These are phyloP conservation scores for Pichia ethanolica DNA, from an alignment of 805 yeast genomes.

Conservation along the genomic window DNA sequence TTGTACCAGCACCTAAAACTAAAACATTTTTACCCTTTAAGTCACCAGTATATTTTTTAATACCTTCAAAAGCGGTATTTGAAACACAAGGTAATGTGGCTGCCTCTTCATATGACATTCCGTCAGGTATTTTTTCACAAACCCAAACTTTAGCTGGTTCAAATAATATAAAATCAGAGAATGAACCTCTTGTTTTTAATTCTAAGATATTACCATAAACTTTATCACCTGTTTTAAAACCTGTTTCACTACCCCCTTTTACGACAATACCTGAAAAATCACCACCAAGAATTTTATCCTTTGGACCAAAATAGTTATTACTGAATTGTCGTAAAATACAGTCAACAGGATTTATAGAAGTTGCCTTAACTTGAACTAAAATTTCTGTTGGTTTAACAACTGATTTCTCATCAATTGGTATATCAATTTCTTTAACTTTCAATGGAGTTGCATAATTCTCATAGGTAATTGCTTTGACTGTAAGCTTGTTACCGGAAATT, in stretches of 20 bases:
- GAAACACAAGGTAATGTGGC: conserved; percentile 59
- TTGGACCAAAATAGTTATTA: conserved; percentile 7
- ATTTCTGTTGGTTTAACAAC: conserved; percentile 12
- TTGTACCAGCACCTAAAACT: conserved; percentile 67
- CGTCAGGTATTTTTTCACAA: conserved; percentile 38
- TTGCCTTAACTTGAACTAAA: conserved; percentile 14
- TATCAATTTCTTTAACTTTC: conserved; percentile 5
- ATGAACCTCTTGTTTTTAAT: conserved; percentile 29
- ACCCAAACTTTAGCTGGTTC: conserved; percentile 23
- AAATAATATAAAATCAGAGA: conserved; percentile 36
- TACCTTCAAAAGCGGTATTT: conserved; percentile 46
- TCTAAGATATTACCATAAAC: conserved; percentile 13
- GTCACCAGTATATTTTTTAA: conserved; percentile 8
- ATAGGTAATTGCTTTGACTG: conserved; percentile 13
- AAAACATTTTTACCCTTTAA: conserved; percentile 39
- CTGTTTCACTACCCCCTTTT: conserved; percentile 14
- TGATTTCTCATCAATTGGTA: conserved; percentile 1
- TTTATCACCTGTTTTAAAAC: conserved; percentile 15
- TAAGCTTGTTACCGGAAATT: conserved; percentile 3
- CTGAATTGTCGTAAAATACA: conserved; percentile 8
- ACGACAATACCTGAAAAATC: conserved; percentile 21
- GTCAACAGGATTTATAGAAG: conserved; percentile 20
- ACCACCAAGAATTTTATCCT: conserved; percentile 15
- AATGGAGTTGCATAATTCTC: conserved; percentile 9
- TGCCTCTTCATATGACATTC: conserved; percentile 45